Evolutionary conservation across 495 filamentous ascomycete species (phyloP), one percentile per base, ranked within the genome.

Genomic region (Parachaetomium inaequale): DNA sequence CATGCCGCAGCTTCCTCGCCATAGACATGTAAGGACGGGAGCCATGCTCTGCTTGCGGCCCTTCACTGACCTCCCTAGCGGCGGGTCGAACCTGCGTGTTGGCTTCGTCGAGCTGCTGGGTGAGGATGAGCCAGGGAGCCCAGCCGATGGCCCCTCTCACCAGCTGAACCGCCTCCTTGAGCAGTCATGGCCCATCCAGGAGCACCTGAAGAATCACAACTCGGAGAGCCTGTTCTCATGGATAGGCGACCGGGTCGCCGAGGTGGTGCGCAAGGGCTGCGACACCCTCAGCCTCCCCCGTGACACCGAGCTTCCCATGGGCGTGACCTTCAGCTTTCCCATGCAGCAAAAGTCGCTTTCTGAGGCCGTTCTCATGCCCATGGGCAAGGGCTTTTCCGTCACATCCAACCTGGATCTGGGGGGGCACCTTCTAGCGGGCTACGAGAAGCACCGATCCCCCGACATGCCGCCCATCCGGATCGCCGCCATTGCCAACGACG

Each of bases 351-450:
- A 82, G 59, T 86, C 87, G 25, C 78, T 93, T 51, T 80, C 87
- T 17, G 84, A 91, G 62, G 91, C 91, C 11, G 88, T 85, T 6
- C 74, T 95, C 42, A 91, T 92, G 87, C 82, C 87, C 7, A 93
- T 93, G 90, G 91, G 91, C 31, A 93, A 95, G 75, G 91, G 91
- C 25, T 95, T 93, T 64, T 85, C 88, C 31, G 88, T 93, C 47
- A 86, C 83, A 0, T 85, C 85, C 2, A 82, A 88, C 43, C 78
- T 91, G 26, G 85, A 93, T 64, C 83, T 95, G 15, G 86, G 84
- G 11, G 81, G 84, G 19, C 86, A 90, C 61, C 78, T 95, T 14
- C 69, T 85, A 2, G 74, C 77, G 43, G 90, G 89, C 1, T 93
- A 93, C 67, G 84, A 87, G 57, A 76, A 79, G 46, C 72, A 72